phyloP scores from a whole-genome alignment of 164 flowering plant species.

The Vitis amurensis region DNA sequence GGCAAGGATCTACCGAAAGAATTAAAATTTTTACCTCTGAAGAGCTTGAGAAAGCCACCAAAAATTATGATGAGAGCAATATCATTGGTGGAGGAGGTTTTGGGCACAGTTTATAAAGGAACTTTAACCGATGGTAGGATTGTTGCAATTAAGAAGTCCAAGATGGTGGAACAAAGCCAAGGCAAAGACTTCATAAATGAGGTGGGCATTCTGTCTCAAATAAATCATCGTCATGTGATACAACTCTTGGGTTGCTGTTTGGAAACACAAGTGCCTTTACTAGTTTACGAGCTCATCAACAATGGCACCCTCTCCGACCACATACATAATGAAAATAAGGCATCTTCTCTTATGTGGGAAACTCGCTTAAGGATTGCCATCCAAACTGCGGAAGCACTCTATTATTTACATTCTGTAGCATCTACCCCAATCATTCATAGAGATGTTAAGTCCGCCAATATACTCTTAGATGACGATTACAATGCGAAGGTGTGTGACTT shows the following conservation, averaged over 20 bases:
- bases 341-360: constrained; percentile 25
- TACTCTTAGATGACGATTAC: constrained; percentile 40
- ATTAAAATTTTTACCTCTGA: constrained; percentile 37
- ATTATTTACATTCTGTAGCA: constrained; percentile 49
- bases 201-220: constrained; percentile 43
- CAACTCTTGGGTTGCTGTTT: constrained; percentile 46
- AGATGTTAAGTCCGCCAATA: constrained; percentile 43
- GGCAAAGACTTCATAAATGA: constrained; percentile 50
- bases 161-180: constrained; percentile 32
- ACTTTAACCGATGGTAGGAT: constrained; percentile 24
- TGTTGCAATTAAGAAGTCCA: constrained; percentile 53
- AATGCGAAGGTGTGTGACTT: constrained; percentile 48
- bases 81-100: constrained; percentile 48
- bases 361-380: constrained; percentile 39
- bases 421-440: constrained; percentile 43
- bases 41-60: constrained; percentile 46
- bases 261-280: constrained; percentile 43
- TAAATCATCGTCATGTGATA: constrained; percentile 49
- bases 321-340: constrained; percentile 21
- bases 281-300: constrained; percentile 47
- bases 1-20: constrained; percentile 17
- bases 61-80: constrained; percentile 28
- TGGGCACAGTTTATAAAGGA: constrained; percentile 48
- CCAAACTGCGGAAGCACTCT: constrained; percentile 43
- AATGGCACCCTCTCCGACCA: constrained; percentile 47